Conservation (phyloP, 1,139 yeast species). For the Sugiyamaella novakii region DNA sequence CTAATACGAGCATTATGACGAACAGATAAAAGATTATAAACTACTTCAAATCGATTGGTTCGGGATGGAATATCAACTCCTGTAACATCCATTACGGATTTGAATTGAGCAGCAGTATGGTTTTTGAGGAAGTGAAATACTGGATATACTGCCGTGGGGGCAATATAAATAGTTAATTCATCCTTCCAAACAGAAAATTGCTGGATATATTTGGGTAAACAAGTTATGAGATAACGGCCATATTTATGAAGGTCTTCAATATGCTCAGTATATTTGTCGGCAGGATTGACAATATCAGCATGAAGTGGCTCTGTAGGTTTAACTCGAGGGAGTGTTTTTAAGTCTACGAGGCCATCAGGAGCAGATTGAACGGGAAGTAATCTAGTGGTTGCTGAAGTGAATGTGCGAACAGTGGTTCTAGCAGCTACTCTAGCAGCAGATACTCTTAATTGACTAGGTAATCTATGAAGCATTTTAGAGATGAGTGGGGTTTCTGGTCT, state of each 20-base stretch:
- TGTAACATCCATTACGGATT: conserved; percentile 76
- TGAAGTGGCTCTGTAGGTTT: conserved; percentile 44
- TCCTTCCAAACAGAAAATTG: conserved; percentile 91
- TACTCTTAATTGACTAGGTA: conserved; percentile 15
- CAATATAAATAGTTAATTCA: conserved; percentile 74
- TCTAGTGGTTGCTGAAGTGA: conserved; percentile 15
- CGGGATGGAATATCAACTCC: conserved; percentile 88
- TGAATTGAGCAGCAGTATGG: conserved; percentile 82
- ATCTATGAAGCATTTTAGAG: conserved; percentile 17
- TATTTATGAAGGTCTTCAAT: conserved; percentile 78
- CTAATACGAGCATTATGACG: conserved; percentile 86
- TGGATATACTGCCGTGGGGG: conserved; percentile 75
- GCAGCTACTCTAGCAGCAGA: background rate
- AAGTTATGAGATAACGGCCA: conserved; percentile 76
- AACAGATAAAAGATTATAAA: conserved; percentile 76
- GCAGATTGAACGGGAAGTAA: conserved; percentile 31
- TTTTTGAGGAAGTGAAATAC: conserved; percentile 68
- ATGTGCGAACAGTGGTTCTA: conserved; percentile 15
- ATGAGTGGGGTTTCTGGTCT: no score
- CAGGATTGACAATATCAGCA: conserved; percentile 73
- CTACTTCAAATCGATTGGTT: conserved; percentile 83
- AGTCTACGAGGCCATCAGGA: conserved; percentile 41
- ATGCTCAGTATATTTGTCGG: conserved; percentile 70
- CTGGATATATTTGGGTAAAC: conserved; percentile 80
- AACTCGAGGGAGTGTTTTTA: conserved; percentile 40